phyloP scores from a whole-genome alignment of 495 filamentous ascomycete genomes.

The Bombardia bombarda region DNA sequence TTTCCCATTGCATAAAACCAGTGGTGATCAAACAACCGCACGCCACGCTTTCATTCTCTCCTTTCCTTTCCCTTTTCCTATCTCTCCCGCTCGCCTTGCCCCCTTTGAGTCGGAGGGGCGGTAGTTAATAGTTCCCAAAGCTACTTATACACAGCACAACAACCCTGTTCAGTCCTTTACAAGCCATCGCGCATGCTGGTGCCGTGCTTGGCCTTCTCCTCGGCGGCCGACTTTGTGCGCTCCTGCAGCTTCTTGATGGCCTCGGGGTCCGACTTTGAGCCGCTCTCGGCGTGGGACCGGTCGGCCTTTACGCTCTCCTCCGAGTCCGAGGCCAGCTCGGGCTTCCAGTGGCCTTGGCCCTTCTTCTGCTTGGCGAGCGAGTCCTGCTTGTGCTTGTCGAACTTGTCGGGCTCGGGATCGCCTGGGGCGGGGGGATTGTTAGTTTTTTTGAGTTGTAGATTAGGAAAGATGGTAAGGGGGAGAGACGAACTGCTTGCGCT shows the following conservation, averaged over 20 bases:
- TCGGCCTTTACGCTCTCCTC: constrained; percentile 66
- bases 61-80: no score
- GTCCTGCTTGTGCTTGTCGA: constrained; percentile 68
- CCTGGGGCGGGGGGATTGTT: constrained; percentile 10
- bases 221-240: constrained; percentile 39
- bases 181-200: constrained; percentile 39
- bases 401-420: constrained; percentile 27
- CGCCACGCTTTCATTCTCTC: no score
- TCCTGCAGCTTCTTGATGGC: constrained; percentile 39
- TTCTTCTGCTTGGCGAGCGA: constrained; percentile 59
- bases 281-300: constrained; percentile 13
- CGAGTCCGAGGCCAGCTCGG: constrained; percentile 68
- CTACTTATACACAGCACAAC: no score
- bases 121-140: no score
- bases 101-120: no score
- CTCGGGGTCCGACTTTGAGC: constrained; percentile 18
- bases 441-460: background rate
- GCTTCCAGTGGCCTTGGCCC: constrained; percentile 74
- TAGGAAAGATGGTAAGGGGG: background rate
- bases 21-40: no score
- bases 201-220: constrained; percentile 37
- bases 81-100: no score
- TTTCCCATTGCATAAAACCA: no score
- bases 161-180: constrained; percentile 12
- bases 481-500: constrained; percentile 10